Evolutionary conservation across 495 filamentous ascomycete species (phyloP).

Genomic region (Penicillium paradoxum): DNA sequence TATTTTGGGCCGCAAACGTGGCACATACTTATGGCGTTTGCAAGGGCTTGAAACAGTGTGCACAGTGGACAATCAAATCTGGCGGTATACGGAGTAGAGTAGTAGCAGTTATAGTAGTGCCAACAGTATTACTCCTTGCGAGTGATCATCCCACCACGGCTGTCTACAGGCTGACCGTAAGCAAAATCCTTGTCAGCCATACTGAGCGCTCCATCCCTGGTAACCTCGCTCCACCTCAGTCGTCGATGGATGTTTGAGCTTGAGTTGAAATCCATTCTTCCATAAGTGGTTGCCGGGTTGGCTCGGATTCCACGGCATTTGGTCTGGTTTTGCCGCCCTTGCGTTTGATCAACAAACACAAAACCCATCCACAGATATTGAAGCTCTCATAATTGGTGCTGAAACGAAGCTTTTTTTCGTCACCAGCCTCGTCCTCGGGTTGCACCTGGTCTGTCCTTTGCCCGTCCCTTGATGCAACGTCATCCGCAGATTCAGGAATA

Average conservation of each 20-base stretch:
- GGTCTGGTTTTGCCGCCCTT: slow-evolving; percentile 43
- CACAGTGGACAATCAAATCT: slow-evolving; percentile 13
- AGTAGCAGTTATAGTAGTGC: not conserved
- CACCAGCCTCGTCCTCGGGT: slow-evolving; percentile 34
- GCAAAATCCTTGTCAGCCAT: slow-evolving; percentile 4
- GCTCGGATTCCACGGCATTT: slow-evolving; percentile 25
- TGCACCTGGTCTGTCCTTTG: not conserved
- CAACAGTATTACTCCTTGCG: slow-evolving; percentile 8
- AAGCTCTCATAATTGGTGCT: slow-evolving; percentile 91
- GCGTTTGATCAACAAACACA: slow-evolving; percentile 85
- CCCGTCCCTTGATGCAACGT: not conserved
- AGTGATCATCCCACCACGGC: slow-evolving; percentile 13
- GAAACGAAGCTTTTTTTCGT: slow-evolving; percentile 84
- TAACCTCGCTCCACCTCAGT: slow-evolving; percentile 31
- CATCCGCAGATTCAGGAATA: slow-evolving; percentile 32
- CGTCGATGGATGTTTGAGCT: slow-evolving; percentile 38
- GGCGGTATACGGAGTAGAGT: too few relatives aligned
- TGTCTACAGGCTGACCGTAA: not conserved
- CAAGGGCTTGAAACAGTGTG: too few relatives aligned
- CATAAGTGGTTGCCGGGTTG: slow-evolving; percentile 70
- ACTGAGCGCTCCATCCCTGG: not conserved
- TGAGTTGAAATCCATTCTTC: slow-evolving; percentile 90
- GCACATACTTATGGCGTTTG: too few relatives aligned
- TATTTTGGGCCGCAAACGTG: not conserved
- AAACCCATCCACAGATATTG: slow-evolving; percentile 83